Conservation (phyloP, 495 filamentous ascomycete species). For the Tuber melanosporum region DNA sequence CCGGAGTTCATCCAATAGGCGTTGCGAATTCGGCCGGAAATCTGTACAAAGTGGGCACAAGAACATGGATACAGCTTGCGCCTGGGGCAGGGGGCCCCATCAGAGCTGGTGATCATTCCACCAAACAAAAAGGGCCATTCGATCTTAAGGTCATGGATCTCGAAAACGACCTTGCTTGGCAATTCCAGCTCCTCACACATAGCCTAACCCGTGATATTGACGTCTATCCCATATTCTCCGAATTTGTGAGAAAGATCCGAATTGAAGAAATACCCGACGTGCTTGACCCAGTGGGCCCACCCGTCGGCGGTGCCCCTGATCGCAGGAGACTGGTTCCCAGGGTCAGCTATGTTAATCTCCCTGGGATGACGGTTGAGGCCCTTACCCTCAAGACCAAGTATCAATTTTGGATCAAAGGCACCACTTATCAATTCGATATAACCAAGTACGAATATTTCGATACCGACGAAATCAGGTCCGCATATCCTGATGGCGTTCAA, state of each 20-base stretch:
- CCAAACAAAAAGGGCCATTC: slow-evolving; percentile 21
- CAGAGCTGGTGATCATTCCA: slow-evolving; percentile 24
- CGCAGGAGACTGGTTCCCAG: slow-evolving; percentile 28
- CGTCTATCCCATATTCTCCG: slow-evolving; percentile 34
- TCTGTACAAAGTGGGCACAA: slow-evolving; percentile 22
- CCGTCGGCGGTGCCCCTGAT: slow-evolving; percentile 19
- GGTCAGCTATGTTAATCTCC: slow-evolving; percentile 34
- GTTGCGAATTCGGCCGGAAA: slow-evolving; percentile 25
- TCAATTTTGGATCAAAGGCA: slow-evolving; percentile 33
- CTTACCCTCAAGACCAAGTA: slow-evolving; percentile 39
- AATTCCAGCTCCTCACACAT: slow-evolving; percentile 34
- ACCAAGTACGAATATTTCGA: slow-evolving; percentile 37
- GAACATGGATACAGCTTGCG: slow-evolving; percentile 23
- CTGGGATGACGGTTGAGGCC: slow-evolving; percentile 29
- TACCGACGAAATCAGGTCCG: slow-evolving; percentile 19
- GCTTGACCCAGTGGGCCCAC: slow-evolving; percentile 21
- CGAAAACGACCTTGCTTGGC: slow-evolving; percentile 37
- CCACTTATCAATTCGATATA: slow-evolving; percentile 38
- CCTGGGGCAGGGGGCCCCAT: slow-evolving; percentile 15
- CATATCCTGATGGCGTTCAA: slow-evolving; percentile 19
- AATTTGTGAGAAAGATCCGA: slow-evolving; percentile 29
- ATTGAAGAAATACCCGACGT: slow-evolving; percentile 40
- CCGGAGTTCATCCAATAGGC: slow-evolving; percentile 25
- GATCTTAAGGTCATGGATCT: slow-evolving; percentile 39
- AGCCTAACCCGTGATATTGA: slow-evolving; percentile 19